phyloP scores from a whole-genome alignment of 2,329 filamentous ascomycete genomes.

The Exophiala dermatitidis region DNA sequence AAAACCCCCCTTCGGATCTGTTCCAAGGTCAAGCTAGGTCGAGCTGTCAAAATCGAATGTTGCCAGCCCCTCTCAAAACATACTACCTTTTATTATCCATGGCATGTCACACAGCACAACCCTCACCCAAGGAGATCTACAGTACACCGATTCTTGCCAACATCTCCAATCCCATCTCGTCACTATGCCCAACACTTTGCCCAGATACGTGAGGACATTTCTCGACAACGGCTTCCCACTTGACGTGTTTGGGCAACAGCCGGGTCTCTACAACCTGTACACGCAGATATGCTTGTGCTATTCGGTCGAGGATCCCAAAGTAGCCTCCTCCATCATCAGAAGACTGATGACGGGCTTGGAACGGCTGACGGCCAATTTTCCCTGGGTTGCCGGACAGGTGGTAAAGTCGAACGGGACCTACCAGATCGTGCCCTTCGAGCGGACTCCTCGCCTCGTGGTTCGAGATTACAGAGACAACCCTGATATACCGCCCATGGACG shows the following conservation, averaged over 20 bases:
- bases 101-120: too few species aligned
- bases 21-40: too few species aligned
- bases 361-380: slow-evolving; percentile 37
- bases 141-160: too few species aligned
- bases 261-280: slow-evolving; percentile 13
- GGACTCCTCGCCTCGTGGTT: slow-evolving; percentile 34
- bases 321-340: slow-evolving; percentile 27
- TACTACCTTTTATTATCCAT: too few species aligned
- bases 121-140: too few species aligned
- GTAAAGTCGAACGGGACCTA: slow-evolving; percentile 34
- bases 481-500: slow-evolving; percentile 35
- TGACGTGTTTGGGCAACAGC: slow-evolving; percentile 4
- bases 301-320: slow-evolving; percentile 26
- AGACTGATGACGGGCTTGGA: slow-evolving; percentile 35
- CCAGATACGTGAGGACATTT: neutral
- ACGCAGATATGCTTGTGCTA: slow-evolving; percentile 39
- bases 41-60: too few species aligned
- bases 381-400: slow-evolving; percentile 44
- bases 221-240: neutral
- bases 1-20: too few species aligned
- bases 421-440: slow-evolving; percentile 34
- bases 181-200: neutral
- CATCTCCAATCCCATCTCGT: neutral
- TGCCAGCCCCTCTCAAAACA: too few species aligned
- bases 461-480: slow-evolving; percentile 39